Evolutionary conservation across 495 filamentous ascomycete genomes (phyloP), one percentile per base, ranked within the genome.

Genomic region (Lasiosphaeria ovina): DNA sequence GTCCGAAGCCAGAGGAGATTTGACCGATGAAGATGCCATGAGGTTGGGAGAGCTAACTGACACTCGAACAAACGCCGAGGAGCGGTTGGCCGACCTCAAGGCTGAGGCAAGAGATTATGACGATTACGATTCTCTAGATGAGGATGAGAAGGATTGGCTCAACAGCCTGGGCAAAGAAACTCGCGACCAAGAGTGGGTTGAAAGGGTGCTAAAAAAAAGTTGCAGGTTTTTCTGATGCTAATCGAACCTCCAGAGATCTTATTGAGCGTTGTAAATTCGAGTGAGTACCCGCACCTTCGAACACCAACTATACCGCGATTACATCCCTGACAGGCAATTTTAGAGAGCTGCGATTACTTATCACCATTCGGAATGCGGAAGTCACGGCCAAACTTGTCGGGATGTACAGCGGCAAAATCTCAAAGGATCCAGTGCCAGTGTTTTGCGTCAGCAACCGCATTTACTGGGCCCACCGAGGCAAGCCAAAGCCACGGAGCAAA

Each of bases 391-490:
- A 64, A 12, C 67, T 79, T 34, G 24, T 36, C 3, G 38, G 50
- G 6, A 16, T 50, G 2, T 77, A 79, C 58, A 33, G 40, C n/a
- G 34, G 54, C 34, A 45, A 58, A 31, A 40, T 71, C n/a, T 60
- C 61, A 4, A 59, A 24, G 11, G 62, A 57, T 48, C 32, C 38
- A 6, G 58, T 75, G 51, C 63, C 62, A 4, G 69, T 74, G 3
- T 76, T 76, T 40, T 77, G 75, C 47, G 69, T 67, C 35, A 74
- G 74, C 63, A 79, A 76, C 52, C 54, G 38, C 0, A 52, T 68
- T 5, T 76, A 77, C 63, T 74, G 72, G 74, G 59, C 70, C 5
- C 14, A 72, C 32, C 71, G 75, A n/a, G 35, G 69, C 17, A n/a
- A n/a, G n/a, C n/a, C n/a, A n/a, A 42, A 58, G 4, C 66, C 54